phyloP scores from a whole-genome alignment of 306 rosid species.

The Citrullus colocynthis region DNA sequence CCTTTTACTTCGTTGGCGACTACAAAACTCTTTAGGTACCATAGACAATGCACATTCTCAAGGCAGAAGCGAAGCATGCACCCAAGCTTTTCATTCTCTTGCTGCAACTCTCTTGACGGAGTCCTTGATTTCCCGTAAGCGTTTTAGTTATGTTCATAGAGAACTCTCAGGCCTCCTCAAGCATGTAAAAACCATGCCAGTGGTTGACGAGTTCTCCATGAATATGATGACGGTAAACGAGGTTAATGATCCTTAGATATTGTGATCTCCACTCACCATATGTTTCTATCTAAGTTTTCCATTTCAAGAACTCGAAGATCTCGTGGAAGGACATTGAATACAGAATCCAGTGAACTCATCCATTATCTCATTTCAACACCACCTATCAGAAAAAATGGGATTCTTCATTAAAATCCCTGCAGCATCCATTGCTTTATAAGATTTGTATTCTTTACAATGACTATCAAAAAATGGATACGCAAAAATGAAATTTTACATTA shows the following conservation, averaged over 20 bases:
- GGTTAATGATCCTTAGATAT: conserved; percentile 12
- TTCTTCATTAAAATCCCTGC: neutral
- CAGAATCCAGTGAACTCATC: neutral
- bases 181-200: conserved; percentile 39
- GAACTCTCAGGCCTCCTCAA: conserved; percentile 43
- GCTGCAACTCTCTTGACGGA: conserved; percentile 36
- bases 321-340: neutral
- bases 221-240: conserved; percentile 18
- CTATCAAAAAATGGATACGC: neutral
- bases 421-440: neutral
- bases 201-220: conserved; percentile 26
- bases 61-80: conserved; percentile 20
- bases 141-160: conserved; percentile 28
- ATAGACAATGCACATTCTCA: conserved; percentile 17
- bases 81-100: conserved; percentile 34
- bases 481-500: neutral
- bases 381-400: neutral
- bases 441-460: neutral
- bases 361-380: neutral
- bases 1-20: conserved; percentile 43
- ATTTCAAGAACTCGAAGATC: neutral
- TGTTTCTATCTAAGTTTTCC: neutral
- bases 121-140: conserved; percentile 35
- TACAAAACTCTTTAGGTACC: conserved; percentile 22
- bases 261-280: neutral